Conservation (phyloP, 805 yeast species). For the Candida hungchunana region DNA sequence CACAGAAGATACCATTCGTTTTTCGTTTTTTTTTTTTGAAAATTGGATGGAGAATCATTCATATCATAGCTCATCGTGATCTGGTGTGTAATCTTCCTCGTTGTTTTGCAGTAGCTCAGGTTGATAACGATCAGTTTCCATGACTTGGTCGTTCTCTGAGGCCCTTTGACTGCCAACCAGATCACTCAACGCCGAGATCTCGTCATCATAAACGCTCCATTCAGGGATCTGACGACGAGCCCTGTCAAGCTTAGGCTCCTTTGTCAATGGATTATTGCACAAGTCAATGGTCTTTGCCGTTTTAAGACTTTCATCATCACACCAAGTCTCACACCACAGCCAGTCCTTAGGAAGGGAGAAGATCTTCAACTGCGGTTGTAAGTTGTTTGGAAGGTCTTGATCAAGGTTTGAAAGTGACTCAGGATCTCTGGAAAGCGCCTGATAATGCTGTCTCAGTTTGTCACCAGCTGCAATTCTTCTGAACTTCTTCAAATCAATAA, state of each 20-base stretch:
- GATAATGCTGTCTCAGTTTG: slow-evolving; percentile 76
- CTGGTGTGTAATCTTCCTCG: slow-evolving; percentile 1
- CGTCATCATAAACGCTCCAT: slow-evolving; percentile 65
- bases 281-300: slow-evolving; percentile 77
- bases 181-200: slow-evolving; percentile 35
- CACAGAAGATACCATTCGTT: too few species aligned
- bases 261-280: slow-evolving; percentile 79
- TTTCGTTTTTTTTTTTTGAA: neutral
- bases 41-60: neutral
- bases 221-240: slow-evolving; percentile 77
- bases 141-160: neutral
- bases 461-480: slow-evolving; percentile 75
- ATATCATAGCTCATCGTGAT: slow-evolving; percentile 7
- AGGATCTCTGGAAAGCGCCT: slow-evolving; percentile 73
- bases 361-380: slow-evolving; percentile 66
- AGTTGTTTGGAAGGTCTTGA: slow-evolving; percentile 89
- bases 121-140: neutral
- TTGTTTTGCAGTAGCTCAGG: neutral
- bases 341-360: slow-evolving; percentile 75
- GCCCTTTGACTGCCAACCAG: slow-evolving; percentile 10
- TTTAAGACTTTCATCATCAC: slow-evolving; percentile 55
- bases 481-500: slow-evolving; percentile 69
- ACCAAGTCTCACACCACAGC: slow-evolving; percentile 96
- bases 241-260: slow-evolving; percentile 70
- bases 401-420: slow-evolving; percentile 77